Evolutionary conservation across 2,329 filamentous ascomycete genomes (phyloP), one percentile per base, ranked within the genome.

Genomic region (Diatrype stigma): DNA sequence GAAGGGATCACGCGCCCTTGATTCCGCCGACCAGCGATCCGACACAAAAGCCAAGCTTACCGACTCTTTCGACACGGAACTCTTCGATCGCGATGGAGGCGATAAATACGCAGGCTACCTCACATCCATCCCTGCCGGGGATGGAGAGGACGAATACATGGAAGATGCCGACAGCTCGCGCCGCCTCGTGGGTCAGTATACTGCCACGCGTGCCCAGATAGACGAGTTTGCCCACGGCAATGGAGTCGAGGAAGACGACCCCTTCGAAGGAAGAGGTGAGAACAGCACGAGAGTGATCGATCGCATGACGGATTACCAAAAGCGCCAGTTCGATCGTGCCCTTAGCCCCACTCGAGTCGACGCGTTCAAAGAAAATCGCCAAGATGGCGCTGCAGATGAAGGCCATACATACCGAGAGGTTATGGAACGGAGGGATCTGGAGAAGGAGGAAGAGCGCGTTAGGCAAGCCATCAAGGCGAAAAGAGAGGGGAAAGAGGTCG

Each of bases 261-360:
- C 93, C 6, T 77, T 99, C 56, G 80, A 91, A 47, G 89, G 87
- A 42, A 84, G 86, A 60, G 81, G 82, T 60, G 94, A 97, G 76
- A 89, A 93, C 73, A 89, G 90, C 68, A 91, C 88, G 51, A 86
- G 93, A 62, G 97, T 99, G 65, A 79, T 86, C 54, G 93, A 95
- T 67, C 87, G 94, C 63, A 93, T 97, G 76, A 95, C 91, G 56
- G 93, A 97, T 66, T 99, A 99, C 68, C 95, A 99, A 73, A 96
- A 96, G 73, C 89, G 92, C 59, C 85, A 92, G 53, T 95, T 96
- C 70, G 86, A 96, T 67, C 90, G 94, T 55, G 85, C 83, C 48
- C 78, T 97, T 56, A 94, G 90, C 21, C 91, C 92, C 4, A 91
- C 89, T 8, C 85, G 90, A 63, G 89, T 86, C 55, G 91, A 96